phyloP scores from a whole-genome alignment of 768 basidiomycete species.

The Austroboletus eburneus region DNA sequence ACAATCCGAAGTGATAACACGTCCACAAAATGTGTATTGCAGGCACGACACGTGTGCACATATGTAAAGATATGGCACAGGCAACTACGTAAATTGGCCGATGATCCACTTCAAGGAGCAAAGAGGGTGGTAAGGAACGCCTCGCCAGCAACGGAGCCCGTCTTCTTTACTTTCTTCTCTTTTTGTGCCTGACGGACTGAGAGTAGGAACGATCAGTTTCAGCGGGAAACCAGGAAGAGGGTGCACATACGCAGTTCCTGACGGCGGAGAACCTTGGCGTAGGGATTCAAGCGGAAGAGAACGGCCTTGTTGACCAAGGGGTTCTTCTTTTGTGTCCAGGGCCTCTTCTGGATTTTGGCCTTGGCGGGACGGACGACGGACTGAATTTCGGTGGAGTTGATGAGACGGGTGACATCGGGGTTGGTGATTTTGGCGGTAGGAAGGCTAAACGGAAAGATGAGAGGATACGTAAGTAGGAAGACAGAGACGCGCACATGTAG shows the following conservation, averaged over 20 bases:
- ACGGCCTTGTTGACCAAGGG: constrained; percentile 90
- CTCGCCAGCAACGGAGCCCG: constrained; percentile 69
- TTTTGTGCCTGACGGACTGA: constrained; percentile 72
- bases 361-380: constrained; percentile 91
- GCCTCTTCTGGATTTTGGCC: constrained; percentile 81
- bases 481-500: constrained; percentile 55
- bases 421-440: constrained; percentile 96
- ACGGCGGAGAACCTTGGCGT: constrained; percentile 90
- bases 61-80: constrained; percentile 5
- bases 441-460: constrained; percentile 45
- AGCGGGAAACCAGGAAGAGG: neutral
- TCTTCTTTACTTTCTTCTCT: constrained; percentile 53
- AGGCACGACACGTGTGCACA: constrained; percentile 14
- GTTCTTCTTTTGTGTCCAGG: constrained; percentile 99
- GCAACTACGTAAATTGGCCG: neutral
- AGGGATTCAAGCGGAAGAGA: constrained; percentile 97
- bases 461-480: neutral
- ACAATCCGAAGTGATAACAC: too few species aligned
- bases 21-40: too few species aligned
- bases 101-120: constrained; percentile 59
- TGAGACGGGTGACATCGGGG: constrained; percentile 94
- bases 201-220: constrained; percentile 7
- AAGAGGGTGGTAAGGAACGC: constrained; percentile 82
- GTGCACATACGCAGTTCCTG: constrained; percentile 78
- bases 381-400: constrained; percentile 98